Base-by-base conservation (phyloP, 1,284 basidiomycete species). In the Rhodotorula glutinis region DNA sequence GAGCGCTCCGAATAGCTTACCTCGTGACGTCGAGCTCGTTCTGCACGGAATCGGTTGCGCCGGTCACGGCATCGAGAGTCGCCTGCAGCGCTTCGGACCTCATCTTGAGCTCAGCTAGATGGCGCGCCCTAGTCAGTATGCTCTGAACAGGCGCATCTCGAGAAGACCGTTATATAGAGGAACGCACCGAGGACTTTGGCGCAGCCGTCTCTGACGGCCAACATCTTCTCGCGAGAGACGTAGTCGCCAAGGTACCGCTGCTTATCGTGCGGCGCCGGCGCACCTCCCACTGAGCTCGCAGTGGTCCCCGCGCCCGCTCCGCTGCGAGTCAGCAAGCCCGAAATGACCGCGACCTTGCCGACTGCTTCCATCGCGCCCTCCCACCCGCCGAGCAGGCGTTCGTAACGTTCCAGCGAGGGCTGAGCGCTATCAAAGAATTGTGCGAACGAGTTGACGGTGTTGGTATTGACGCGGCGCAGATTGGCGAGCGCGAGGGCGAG, bases 141-240 rank as follows among this genome's bases (percentile, higher is more conserved):
- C 19, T 13, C 21, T 29, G 5, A 44, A 40, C 30, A 38, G 21
- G 25, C 9, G 27, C 25, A 17, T 1, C 4, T 17, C 11, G 3
- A 14, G 11, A 38, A 10, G 27, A 21, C 17, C 8, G 33, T 5
- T 5, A 11, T 7, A 38, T 11, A 38, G 33, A 16, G 43, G 17
- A 5, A 44, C 61, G 59, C 61, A 66, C 72, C 72, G 17, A 72
- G 63, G 1, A 70, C 68, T 38, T 70, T 70, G 13, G 68, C 68
- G 49, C 75, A 76, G 11, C 65, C 69, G 30, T 73, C 73, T n/a
- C 66, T 59, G 14, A 76, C 75, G 0, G 69, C 73, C 10, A 72
- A 60, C 73, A 76, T 74, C 65, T 76, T 76, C 11, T 75, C 74
- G 25, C 56, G 53, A 14, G 62, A 68, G 23, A 76, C 74, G 41